Base-by-base conservation (phyloP, 1,284 basidiomycete genomes). In the Coriolopsis trogii region DNA sequence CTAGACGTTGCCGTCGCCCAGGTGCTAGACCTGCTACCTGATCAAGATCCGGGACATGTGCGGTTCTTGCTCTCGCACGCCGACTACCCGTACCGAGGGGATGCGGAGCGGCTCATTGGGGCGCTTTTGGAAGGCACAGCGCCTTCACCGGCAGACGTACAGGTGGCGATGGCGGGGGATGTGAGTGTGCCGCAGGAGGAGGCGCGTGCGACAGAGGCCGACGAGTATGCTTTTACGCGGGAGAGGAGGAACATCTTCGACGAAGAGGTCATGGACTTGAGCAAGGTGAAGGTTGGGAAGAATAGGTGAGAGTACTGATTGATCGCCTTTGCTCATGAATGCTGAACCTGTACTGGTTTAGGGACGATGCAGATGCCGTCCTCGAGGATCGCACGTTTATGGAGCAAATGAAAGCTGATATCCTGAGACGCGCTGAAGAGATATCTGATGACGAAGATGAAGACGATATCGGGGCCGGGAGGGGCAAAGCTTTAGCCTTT, bases 371-470 rank as follows among this genome's bases (percentile, higher is more conserved):
- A 3, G 59, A 68, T 20, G 64, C 70, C 9, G 65, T 84, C 7
- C 63, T 81, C 1, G 71, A 77, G 26, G 87, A 91, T 58, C 76
- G 78, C 4, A 71, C 77, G 1, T 84, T 85, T 61, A 79, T 85
- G 4, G 85, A 87, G 39, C 77, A 86, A 61, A 86, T 93, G 78
- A 93, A 93, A 63, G 82, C 82, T 0, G 86, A 87, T 50, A 93
- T 94, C 58, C 75, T 94, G 13, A 81, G 90, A 21, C 79, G 89
- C 3, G 87, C 83, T 0, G 87, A 92, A 61, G 82, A 76, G 20
- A 81, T 91, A 44, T 76, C 73, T 0, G 79, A 85, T 34, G 82
- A 83, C 20, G 87, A 85, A 13, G 85, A 87, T 16, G 87, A 85
- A 15, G 81, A 81, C 1, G 77, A 75, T 5, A 31, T 34, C 33